These are phyloP conservation scores for Oemleria cerasiformis DNA, from an alignment of 306 rosid genomes.

Conservation along the genomic window DNA sequence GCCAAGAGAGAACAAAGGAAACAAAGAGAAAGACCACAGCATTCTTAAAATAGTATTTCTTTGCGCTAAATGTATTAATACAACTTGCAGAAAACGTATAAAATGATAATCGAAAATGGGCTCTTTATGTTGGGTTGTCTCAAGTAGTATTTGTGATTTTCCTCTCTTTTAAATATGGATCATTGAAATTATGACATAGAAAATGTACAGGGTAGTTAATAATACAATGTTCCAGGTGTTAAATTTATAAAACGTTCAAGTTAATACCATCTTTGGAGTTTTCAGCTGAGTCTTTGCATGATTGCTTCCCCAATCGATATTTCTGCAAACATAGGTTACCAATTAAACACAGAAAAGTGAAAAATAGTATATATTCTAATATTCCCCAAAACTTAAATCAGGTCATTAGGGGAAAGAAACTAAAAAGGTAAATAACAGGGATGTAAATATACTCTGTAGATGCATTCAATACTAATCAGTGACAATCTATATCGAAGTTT, in stretches of 20 bases:
- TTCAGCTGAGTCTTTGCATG: conserved; percentile 51
- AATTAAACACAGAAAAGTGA: background rate
- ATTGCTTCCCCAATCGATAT: conserved; percentile 55
- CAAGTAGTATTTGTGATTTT: conserved; percentile 1
- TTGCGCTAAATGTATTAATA: background rate
- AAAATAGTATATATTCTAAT: background rate
- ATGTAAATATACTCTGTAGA: background rate
- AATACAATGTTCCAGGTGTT: background rate
- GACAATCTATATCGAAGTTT: conserved; percentile 4
- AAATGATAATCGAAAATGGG: background rate
- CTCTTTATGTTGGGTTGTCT: conserved; percentile 1
- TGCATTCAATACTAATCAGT: conserved; percentile 6
- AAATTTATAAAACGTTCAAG: background rate
- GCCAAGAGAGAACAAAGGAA: background rate
- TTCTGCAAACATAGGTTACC: conserved; percentile 41
- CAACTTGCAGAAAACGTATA: background rate
- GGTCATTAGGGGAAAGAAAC: background rate
- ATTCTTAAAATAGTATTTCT: background rate
- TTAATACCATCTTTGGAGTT: conserved; percentile 49
- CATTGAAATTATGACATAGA: background rate
- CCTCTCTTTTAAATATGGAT: background rate
- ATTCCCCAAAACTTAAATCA: background rate
- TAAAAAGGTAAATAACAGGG: background rate
- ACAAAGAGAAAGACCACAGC: background rate
- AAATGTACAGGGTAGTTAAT: background rate